These are phyloP conservation scores for Lanmaoa rubissima DNA, from an alignment of 768 basidiomycete genomes.

Conservation along the genomic window DNA sequence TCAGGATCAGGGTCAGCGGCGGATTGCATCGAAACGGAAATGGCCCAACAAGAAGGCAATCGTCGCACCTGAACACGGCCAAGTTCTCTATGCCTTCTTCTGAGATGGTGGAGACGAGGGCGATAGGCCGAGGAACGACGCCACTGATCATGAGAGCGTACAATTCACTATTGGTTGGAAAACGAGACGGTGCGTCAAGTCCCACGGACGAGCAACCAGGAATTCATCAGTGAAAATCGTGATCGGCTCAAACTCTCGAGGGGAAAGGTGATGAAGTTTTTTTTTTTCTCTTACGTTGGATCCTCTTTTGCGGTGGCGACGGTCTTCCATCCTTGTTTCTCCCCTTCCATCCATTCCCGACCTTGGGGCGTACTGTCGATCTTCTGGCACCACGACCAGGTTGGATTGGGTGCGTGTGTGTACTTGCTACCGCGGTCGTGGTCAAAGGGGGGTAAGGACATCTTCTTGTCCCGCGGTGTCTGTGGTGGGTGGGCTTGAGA, in stretches of 20 bases:
- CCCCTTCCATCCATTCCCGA: conserved; percentile 32
- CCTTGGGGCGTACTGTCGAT: conserved; percentile 26
- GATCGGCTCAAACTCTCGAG: not conserved
- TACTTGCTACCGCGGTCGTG: conserved; percentile 10
- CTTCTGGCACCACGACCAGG: conserved; percentile 31
- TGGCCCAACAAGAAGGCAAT: not conserved
- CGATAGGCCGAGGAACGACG: conserved; percentile 40
- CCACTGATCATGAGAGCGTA: conserved; percentile 37
- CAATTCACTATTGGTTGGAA: conserved; percentile 18
- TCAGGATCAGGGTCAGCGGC: not conserved
- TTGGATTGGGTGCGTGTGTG: conserved; percentile 32
- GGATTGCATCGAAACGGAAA: not conserved
- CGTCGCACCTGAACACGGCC: conserved; percentile 33
- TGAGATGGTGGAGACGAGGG: conserved; percentile 38
- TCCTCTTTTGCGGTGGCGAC: conserved; percentile 28
- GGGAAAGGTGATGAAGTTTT: not conserved
- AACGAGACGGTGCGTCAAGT: not conserved
- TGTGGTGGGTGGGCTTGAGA: not conserved
- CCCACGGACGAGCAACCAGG: not conserved
- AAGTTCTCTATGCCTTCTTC: conserved; percentile 34
- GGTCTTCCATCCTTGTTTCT: conserved; percentile 35
- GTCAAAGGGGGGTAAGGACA: conserved; percentile 25
- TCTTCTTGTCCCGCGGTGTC: not conserved
- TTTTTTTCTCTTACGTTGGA: conserved; percentile 17
- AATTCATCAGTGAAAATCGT: not conserved